Conservation (phyloP, 2,329 filamentous ascomycete genomes). For the Decorospora gaudefroyi region DNA sequence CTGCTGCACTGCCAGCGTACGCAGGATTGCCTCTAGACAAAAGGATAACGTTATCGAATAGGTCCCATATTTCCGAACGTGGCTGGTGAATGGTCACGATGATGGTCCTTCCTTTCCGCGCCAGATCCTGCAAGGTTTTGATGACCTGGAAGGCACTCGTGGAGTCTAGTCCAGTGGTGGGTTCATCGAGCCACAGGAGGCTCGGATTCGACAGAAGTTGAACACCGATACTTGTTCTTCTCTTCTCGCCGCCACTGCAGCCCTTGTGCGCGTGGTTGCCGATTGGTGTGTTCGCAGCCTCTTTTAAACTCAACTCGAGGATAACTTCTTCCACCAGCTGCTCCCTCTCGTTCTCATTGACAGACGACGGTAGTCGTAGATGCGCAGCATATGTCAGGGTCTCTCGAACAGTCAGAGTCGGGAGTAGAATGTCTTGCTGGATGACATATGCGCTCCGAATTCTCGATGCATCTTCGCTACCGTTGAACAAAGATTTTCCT, state of each 20-base stretch:
- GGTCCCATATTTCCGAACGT: slow-evolving; percentile 76
- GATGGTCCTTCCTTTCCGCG: slow-evolving; percentile 69
- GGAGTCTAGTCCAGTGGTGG: slow-evolving; percentile 76
- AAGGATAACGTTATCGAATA: slow-evolving; percentile 74
- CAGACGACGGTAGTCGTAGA: slow-evolving; percentile 67
- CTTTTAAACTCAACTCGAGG: slow-evolving; percentile 73
- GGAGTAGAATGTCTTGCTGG: slow-evolving; percentile 75
- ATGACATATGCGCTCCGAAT: slow-evolving; percentile 72
- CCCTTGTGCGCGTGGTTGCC: slow-evolving; percentile 73
- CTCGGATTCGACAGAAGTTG: slow-evolving; percentile 80
- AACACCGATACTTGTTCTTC: slow-evolving; percentile 75
- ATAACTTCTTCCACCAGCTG: slow-evolving; percentile 76
- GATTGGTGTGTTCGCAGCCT: slow-evolving; percentile 75
- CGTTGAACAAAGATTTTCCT: slow-evolving; percentile 67
- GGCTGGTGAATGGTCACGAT: slow-evolving; percentile 78
- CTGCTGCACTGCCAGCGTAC: slow-evolving; percentile 64
- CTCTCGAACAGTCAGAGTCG: slow-evolving; percentile 74
- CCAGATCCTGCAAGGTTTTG: slow-evolving; percentile 69
- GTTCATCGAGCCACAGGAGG: slow-evolving; percentile 77
- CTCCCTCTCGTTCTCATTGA: slow-evolving; percentile 62
- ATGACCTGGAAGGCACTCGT: slow-evolving; percentile 77
- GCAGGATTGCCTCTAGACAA: slow-evolving; percentile 69
- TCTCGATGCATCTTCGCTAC: slow-evolving; percentile 52
- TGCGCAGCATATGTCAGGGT: slow-evolving; percentile 75
- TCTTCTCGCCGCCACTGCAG: slow-evolving; percentile 78